These are phyloP conservation scores for Trypanosoma mega DNA, from an alignment of 208 protist species.

Conservation along the genomic window DNA sequence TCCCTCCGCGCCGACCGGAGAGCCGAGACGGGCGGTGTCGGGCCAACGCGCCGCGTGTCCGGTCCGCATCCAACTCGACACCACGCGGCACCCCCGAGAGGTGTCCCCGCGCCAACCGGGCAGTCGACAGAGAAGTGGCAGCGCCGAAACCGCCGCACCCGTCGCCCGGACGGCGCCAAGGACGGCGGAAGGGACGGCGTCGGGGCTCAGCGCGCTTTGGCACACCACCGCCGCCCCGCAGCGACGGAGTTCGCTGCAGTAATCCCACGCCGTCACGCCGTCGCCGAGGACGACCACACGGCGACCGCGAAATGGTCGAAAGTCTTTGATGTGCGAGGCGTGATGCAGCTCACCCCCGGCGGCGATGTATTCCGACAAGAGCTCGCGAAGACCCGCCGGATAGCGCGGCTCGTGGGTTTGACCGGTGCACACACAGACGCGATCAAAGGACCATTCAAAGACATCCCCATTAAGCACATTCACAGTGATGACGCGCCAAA, in stretches of 20 bases:
- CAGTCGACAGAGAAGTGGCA: slow-evolving; percentile 28
- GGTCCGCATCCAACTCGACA: slow-evolving; percentile 61
- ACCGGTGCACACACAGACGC: slow-evolving; percentile 84
- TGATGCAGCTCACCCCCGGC: slow-evolving; percentile 80
- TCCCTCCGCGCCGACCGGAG: slow-evolving; percentile 36
- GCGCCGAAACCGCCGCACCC: slow-evolving; percentile 35
- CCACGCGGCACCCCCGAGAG: slow-evolving; percentile 39
- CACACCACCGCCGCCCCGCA: slow-evolving; percentile 68
- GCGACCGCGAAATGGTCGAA: slow-evolving; percentile 65
- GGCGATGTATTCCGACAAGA: slow-evolving; percentile 39
- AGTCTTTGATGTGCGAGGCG: slow-evolving; percentile 84
- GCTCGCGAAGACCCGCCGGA: slow-evolving; percentile 43
- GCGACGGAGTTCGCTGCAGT: slow-evolving; percentile 63
- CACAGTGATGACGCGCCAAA: slow-evolving; percentile 87
- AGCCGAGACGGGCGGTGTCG: slow-evolving; percentile 37
- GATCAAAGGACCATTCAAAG: slow-evolving; percentile 88
- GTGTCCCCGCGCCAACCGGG: slow-evolving; percentile 54
- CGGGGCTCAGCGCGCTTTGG: too few species aligned
- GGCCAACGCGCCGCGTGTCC: slow-evolving; percentile 33
- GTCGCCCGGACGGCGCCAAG: slow-evolving; percentile 16
- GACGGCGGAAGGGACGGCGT: too few species aligned
- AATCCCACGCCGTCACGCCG: slow-evolving; percentile 81
- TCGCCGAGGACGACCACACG: slow-evolving; percentile 82
- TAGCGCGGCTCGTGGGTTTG: slow-evolving; percentile 80
- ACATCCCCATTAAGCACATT: slow-evolving; percentile 85